phyloP scores from a whole-genome alignment of 805 yeast genomes.

The Cyberlindnera xylosilytica region DNA sequence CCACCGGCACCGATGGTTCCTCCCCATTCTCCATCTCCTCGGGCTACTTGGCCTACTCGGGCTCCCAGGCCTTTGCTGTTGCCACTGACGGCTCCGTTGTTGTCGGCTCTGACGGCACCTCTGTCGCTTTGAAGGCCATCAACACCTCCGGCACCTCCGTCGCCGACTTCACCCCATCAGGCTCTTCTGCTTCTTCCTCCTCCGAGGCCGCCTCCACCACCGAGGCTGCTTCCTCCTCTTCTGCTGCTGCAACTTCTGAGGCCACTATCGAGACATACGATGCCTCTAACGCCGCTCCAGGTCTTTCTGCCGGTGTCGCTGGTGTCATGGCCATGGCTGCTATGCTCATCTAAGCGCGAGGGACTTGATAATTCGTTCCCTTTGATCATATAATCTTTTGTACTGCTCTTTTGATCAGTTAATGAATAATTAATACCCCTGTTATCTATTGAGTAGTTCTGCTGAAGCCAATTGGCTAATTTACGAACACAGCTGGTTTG shows the following conservation, averaged over 20 bases:
- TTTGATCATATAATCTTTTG: not conserved
- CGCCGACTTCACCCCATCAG: conserved; percentile 24
- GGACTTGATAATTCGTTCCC: not conserved
- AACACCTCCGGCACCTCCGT: conserved; percentile 21
- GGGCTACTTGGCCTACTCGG: conserved; percentile 35
- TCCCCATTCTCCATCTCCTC: conserved; percentile 37
- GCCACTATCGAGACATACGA: conserved; percentile 20
- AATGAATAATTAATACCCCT: too few relatives aligned
- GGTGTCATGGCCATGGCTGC: conserved; percentile 28
- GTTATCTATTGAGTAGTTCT: too few relatives aligned
- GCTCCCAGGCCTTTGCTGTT: conserved; percentile 35
- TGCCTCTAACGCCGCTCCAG: conserved; percentile 17
- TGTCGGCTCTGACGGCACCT: conserved; percentile 6
- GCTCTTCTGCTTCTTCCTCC: conserved; percentile 13
- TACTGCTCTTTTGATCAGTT: too few relatives aligned
- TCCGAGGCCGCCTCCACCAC: conserved; percentile 5
- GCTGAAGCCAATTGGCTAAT: too few relatives aligned
- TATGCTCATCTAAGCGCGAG: conserved; percentile 20
- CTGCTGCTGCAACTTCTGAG: too few relatives aligned
- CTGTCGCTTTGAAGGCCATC: conserved; percentile 18
- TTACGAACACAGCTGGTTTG: too few relatives aligned
- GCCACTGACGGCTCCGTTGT: conserved; percentile 24
- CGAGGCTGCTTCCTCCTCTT: not conserved
- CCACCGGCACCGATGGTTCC: conserved; percentile 29
- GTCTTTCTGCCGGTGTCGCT: conserved; percentile 17